These are phyloP conservation scores for Stagonosporopsis chrysanthemi DNA, from an alignment of 2,329 filamentous ascomycete genomes.

Conservation along the genomic window DNA sequence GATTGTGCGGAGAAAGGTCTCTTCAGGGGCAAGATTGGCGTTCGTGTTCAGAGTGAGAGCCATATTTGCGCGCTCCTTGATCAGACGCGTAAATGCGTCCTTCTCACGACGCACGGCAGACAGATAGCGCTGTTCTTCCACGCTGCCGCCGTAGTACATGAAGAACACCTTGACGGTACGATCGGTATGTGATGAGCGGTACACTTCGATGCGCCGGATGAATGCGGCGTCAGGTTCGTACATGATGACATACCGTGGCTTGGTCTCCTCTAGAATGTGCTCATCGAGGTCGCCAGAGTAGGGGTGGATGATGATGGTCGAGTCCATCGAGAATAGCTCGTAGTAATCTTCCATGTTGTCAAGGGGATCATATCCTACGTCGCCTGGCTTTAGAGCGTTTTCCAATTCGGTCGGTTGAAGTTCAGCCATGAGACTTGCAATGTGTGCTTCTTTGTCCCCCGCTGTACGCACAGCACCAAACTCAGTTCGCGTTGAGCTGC, in stretches of 20 bases:
- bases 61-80: slow-evolving; percentile 94
- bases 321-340: slow-evolving; percentile 88
- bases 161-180: slow-evolving; percentile 93
- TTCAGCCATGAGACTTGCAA: slow-evolving; percentile 81
- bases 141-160: slow-evolving; percentile 92
- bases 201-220: slow-evolving; percentile 92
- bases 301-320: slow-evolving; percentile 86
- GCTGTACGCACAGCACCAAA: slow-evolving; percentile 77
- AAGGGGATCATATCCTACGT: slow-evolving; percentile 78
- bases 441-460: slow-evolving; percentile 83
- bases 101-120: slow-evolving; percentile 92
- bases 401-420: slow-evolving; percentile 83
- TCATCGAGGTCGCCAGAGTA: slow-evolving; percentile 97
- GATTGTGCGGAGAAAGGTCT: slow-evolving; percentile 90
- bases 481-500: slow-evolving; percentile 68
- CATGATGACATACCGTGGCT: slow-evolving; percentile 96
- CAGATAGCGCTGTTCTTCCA: slow-evolving; percentile 94
- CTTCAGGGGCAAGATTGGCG: slow-evolving; percentile 77
- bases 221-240: slow-evolving; percentile 96
- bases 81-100: slow-evolving; percentile 92
- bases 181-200: slow-evolving; percentile 90
- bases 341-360: slow-evolving; percentile 94
- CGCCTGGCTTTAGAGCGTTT: slow-evolving; percentile 72
- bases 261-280: slow-evolving; percentile 92
- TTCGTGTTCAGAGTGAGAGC: slow-evolving; percentile 79